Percentiles rank a stretch among this genome's conserved stretches.
phyloP scores from a whole-genome alignment of 2,329 filamentous ascomycete species.

The Cladophialophora bantiana region DNA sequence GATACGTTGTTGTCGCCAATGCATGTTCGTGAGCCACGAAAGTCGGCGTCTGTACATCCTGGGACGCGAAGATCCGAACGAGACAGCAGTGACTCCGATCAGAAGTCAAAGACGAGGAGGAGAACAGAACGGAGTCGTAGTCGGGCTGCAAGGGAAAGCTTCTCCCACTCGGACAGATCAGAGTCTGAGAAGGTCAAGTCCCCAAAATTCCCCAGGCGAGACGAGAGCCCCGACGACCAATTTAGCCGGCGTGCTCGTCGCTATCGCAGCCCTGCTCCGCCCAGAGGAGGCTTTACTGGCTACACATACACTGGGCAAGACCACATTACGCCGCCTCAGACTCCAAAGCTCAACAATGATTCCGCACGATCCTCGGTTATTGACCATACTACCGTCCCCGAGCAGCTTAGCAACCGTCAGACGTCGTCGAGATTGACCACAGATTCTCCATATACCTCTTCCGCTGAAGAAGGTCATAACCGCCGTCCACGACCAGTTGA shows the following conservation, averaged over 20 bases:
- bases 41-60: conserved; percentile 29
- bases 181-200: conserved; percentile 28
- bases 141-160: conserved; percentile 25
- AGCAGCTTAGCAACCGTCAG: conserved; percentile 19
- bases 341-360: conserved; percentile 26
- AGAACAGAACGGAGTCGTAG: conserved; percentile 31
- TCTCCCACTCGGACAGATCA: conserved; percentile 31
- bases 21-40: conserved; percentile 27
- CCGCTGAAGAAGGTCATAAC: conserved; percentile 36
- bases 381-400: conserved; percentile 10
- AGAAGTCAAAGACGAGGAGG: conserved; percentile 25
- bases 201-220: conserved; percentile 10
- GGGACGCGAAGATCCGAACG: conserved; percentile 5
- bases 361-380: conserved; percentile 27
- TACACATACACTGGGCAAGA: conserved; percentile 34
- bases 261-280: conserved; percentile 32
- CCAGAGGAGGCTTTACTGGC: conserved; percentile 19
- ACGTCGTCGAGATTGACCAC: conserved; percentile 12
- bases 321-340: conserved; percentile 38
- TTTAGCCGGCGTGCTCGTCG: conserved; percentile 25
- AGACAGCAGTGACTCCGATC: conserved; percentile 34
- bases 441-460: conserved; percentile 39
- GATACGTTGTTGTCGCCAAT: conserved; percentile 30
- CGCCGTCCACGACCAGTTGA: conserved; percentile 21
- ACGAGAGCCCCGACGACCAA: conserved; percentile 13